phyloP scores from a whole-genome alignment of 495 filamentous ascomycete species.

The Neurospora pannonica region DNA sequence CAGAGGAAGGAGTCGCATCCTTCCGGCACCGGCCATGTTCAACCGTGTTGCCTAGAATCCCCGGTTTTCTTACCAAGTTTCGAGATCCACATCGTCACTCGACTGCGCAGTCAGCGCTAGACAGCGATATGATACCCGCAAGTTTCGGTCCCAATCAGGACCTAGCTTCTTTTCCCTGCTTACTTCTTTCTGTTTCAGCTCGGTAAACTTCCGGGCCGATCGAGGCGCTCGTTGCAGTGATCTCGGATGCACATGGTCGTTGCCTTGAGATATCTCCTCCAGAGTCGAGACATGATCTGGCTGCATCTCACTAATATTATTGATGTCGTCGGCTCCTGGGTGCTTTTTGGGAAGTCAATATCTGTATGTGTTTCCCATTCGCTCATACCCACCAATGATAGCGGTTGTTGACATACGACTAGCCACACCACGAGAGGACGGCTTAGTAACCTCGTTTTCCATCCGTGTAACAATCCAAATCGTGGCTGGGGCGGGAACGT shows the following conservation, averaged over 20 bases:
- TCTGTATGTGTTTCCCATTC: not conserved
- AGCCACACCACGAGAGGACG: not conserved
- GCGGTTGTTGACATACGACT: not conserved
- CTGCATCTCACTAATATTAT: not conserved
- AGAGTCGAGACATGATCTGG: not conserved
- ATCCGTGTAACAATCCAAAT: not conserved
- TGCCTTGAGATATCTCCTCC: not conserved
- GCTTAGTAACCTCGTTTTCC: not conserved
- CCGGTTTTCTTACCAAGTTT: not conserved
- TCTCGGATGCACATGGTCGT: not conserved
- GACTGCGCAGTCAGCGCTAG: not conserved
- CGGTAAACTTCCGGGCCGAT: not conserved
- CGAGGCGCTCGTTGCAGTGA: not conserved
- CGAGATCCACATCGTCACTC: not conserved
- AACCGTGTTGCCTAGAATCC: not conserved
- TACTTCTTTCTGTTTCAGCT: not conserved
- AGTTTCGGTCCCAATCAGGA: not conserved
- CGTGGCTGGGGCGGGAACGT: not conserved
- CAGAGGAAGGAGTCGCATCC: not conserved
- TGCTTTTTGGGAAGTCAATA: not conserved
- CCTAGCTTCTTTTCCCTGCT: not conserved
- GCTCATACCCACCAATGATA: not conserved
- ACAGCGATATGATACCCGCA: not conserved
- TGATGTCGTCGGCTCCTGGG: not conserved
- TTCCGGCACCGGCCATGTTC: not conserved